Evolutionary conservation across 352 stramenopile species (phyloP).

Genomic region (Phytophthora foliorum): DNA sequence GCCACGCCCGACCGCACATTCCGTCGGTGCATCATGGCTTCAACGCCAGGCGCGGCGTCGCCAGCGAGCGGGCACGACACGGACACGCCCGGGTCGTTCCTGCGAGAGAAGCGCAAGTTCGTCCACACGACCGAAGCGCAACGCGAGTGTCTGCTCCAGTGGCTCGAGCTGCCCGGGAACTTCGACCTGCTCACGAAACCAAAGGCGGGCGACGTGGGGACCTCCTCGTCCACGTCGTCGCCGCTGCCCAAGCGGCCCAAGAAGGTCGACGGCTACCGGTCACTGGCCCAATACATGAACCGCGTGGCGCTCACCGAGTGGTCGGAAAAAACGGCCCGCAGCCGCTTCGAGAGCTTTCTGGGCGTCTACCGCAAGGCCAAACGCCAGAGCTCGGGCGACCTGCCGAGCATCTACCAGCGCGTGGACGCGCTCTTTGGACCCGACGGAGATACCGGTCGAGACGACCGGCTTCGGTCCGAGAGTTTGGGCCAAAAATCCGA

Average conservation of each 20-base stretch:
- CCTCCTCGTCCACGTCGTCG: background rate
- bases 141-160: constrained; percentile 59
- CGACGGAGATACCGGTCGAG: constrained; percentile 1
- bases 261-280: constrained; percentile 65
- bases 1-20: constrained; percentile 20
- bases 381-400: constrained; percentile 13
- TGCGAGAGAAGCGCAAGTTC: constrained; percentile 51
- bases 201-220: background rate
- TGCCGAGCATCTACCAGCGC: constrained; percentile 11
- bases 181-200: constrained; percentile 55
- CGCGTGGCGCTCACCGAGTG: constrained; percentile 41
- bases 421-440: constrained; percentile 31
- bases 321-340: constrained; percentile 60
- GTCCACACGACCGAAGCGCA: constrained; percentile 60
- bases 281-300: constrained; percentile 65
- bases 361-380: constrained; percentile 52
- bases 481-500: constrained; percentile 27
- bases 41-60: constrained; percentile 25
- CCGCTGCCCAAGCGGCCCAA: constrained; percentile 43
- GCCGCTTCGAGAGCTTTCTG: constrained; percentile 69
- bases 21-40: constrained; percentile 33
- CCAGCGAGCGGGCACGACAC: constrained; percentile 31
- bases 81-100: constrained; percentile 15
- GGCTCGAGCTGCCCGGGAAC: constrained; percentile 58
- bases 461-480: constrained; percentile 14